Conservation (phyloP, 2,329 filamentous ascomycete species). For the Plenodomus biglobosus region DNA sequence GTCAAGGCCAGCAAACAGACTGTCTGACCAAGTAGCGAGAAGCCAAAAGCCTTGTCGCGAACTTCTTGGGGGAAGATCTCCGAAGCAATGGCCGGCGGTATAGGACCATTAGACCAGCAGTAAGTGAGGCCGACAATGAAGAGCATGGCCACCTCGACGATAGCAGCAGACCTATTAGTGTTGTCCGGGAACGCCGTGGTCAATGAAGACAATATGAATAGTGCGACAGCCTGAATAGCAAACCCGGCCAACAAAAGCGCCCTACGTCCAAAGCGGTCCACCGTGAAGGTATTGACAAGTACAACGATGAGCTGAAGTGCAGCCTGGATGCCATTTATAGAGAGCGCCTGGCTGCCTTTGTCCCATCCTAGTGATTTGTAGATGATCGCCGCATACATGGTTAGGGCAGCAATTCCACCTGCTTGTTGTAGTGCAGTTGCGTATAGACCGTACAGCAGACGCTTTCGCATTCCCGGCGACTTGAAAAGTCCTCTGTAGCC, state of each 20-base stretch:
- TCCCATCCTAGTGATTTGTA: slow-evolving; percentile 6
- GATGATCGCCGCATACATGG: slow-evolving; percentile 9
- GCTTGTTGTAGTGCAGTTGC: slow-evolving; percentile 7
- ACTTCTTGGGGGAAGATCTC: slow-evolving; percentile 8
- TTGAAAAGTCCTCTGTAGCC: slow-evolving; percentile 7
- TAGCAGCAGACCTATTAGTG: slow-evolving; percentile 2
- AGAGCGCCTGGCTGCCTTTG: slow-evolving; percentile 4
- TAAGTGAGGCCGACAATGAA: slow-evolving; percentile 9
- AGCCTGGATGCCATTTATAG: slow-evolving; percentile 6
- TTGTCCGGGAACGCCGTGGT: slow-evolving; percentile 4
- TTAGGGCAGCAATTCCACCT: slow-evolving; percentile 7
- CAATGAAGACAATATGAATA: background rate
- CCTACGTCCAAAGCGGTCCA: slow-evolving; percentile 7
- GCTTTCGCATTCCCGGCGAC: slow-evolving; percentile 8
- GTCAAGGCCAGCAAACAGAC: slow-evolving; percentile 4
- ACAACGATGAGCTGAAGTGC: slow-evolving; percentile 5
- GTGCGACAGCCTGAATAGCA: slow-evolving; percentile 5
- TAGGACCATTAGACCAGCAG: slow-evolving; percentile 9
- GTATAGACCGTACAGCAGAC: slow-evolving; percentile 5
- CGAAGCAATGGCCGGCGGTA: slow-evolving; percentile 7
- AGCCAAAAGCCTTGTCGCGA: slow-evolving; percentile 6
- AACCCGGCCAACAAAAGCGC: slow-evolving; percentile 6
- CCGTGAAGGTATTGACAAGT: slow-evolving; percentile 6
- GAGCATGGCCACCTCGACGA: slow-evolving; percentile 6
- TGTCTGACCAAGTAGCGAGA: slow-evolving; percentile 8